phyloP scores from a whole-genome alignment of 2,329 filamentous ascomycete genomes.

The Colletotrichum phormii region DNA sequence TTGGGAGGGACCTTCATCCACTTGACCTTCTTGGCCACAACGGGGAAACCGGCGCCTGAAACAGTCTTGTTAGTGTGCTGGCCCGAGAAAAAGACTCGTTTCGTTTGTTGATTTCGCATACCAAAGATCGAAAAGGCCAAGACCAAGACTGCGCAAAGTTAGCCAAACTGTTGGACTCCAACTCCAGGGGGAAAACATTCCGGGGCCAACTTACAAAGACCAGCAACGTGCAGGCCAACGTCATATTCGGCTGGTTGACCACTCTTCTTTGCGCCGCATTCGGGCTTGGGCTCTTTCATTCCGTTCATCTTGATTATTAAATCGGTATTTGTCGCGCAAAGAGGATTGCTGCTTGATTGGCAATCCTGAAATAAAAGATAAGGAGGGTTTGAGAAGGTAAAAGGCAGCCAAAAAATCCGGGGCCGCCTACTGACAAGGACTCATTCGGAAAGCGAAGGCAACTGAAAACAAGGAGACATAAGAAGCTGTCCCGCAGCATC shows the following conservation, averaged over 20 bases:
- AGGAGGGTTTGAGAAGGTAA: conserved; percentile 37
- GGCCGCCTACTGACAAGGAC: conserved; percentile 39
- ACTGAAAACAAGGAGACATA: conserved; percentile 40
- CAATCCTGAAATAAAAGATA: conserved; percentile 29
- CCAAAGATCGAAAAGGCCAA: conserved; percentile 53
- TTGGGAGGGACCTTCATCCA: conserved; percentile 68
- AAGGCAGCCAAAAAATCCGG: conserved; percentile 37
- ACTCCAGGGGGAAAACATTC: no score
- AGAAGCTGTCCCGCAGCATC: conserved; percentile 54
- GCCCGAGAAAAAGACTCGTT: neutral
- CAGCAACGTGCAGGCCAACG: conserved; percentile 53
- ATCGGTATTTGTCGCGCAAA: conserved; percentile 10
- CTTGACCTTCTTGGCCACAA: conserved; percentile 65
- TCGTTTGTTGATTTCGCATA: conserved; percentile 36
- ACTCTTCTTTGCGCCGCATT: conserved; percentile 49
- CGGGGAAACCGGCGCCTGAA: conserved; percentile 62
- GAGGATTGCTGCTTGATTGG: conserved; percentile 31
- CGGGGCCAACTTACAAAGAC: conserved; percentile 51
- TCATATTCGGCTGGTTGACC: conserved; percentile 52
- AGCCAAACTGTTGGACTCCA: conserved; percentile 15
- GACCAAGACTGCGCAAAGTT: conserved; percentile 50
- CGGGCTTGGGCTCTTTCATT: conserved; percentile 49
- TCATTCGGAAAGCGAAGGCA: conserved; percentile 36
- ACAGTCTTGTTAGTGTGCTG: conserved; percentile 30
- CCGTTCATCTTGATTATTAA: conserved; percentile 41